A percentile compares a stretch with the other conserved stretches of the same genome.
Evolutionary conservation across 441 rosid species (phyloP).

Genomic region (Brassica hybrid): DNA sequence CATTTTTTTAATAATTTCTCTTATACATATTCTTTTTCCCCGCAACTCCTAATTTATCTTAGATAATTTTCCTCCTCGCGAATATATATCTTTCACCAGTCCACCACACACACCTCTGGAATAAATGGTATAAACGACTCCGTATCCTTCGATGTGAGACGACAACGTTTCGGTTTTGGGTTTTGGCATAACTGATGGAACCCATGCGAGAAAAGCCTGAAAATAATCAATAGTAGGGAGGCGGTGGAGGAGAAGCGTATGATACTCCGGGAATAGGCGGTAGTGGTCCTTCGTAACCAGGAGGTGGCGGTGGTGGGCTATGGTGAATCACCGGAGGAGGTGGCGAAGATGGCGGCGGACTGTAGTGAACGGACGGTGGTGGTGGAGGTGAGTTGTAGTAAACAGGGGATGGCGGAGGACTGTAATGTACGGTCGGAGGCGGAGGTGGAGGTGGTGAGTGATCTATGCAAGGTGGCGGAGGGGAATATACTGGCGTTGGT

Average conservation of each 20-base stretch:
- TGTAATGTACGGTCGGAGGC: constrained; percentile 19
- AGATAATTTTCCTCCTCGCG: background rate
- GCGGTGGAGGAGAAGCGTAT: constrained; percentile 96
- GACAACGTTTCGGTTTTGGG: constrained; percentile 35
- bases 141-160: constrained; percentile 15
- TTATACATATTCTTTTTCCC: constrained; percentile 25
- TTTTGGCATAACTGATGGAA: constrained; percentile 48
- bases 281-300: constrained; percentile 78
- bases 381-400: constrained; percentile 37
- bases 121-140: constrained; percentile 20
- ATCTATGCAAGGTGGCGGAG: constrained; percentile 38
- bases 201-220: constrained; percentile 44
- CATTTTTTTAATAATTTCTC: background rate
- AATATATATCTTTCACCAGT: background rate
- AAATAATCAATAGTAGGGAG: constrained; percentile 90
- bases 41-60: constrained; percentile 10
- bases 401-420: constrained; percentile 29
- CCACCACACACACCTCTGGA: background rate
- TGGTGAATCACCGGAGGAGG: constrained; percentile 36
- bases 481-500: constrained; percentile 21
- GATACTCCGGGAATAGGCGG: constrained; percentile 83
- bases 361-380: constrained; percentile 31
- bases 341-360: constrained; percentile 31
- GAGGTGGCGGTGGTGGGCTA: constrained; percentile 67
- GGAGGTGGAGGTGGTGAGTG: constrained; percentile 39